Conservation (phyloP, 2,329 filamentous ascomycete genomes). For the Tricladium varicosporioides region DNA sequence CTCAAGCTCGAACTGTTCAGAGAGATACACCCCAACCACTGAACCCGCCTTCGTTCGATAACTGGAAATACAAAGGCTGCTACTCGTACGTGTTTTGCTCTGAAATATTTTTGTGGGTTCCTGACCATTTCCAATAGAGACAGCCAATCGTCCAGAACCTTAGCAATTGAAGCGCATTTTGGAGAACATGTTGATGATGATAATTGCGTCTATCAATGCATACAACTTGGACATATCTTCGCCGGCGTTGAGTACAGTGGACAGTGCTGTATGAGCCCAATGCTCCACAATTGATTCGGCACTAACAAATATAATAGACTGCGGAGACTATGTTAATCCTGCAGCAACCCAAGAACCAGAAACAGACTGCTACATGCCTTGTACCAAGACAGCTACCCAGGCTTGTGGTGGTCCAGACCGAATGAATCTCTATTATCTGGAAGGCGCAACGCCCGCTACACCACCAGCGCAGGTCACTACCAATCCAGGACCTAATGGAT, state of each 20-base stretch:
- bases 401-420: background rate
- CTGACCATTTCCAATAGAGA: background rate
- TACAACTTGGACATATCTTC: conserved; percentile 5
- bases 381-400: background rate
- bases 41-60: background rate
- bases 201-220: conserved; percentile 10
- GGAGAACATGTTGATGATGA: conserved; percentile 11
- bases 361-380: background rate
- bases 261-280: background rate
- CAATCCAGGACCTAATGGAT: conserved; percentile 17
- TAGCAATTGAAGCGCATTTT: conserved; percentile 8
- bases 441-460: background rate
- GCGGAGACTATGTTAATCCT: background rate
- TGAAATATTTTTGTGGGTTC: background rate
- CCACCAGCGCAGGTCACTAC: conserved; percentile 2
- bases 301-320: background rate
- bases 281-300: background rate
- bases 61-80: background rate
- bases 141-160: conserved; percentile 4
- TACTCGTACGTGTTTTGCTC: background rate
- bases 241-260: background rate
- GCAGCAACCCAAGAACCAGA: background rate
- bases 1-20: background rate
- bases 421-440: background rate
- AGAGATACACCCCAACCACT: background rate